These are phyloP conservation scores for Salvia hispanica DNA, from an alignment of 257 asterid genomes.

Conservation along the genomic window DNA sequence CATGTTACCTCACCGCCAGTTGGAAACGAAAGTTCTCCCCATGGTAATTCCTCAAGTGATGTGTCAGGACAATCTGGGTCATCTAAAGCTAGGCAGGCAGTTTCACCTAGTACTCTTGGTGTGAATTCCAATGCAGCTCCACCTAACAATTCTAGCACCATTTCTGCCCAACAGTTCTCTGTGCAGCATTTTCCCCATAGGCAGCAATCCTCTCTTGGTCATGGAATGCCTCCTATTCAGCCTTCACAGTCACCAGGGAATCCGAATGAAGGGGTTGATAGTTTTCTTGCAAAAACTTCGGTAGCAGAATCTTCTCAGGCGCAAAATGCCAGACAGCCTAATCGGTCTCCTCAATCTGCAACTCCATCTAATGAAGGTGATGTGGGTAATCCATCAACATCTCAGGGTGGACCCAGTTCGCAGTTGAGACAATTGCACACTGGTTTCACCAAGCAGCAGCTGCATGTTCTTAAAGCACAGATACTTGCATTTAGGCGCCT, in stretches of 20 bases:
- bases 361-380: constrained; percentile 68
- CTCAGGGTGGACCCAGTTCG: constrained; percentile 55
- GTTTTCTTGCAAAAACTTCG: constrained; percentile 49
- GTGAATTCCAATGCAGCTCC: constrained; percentile 47
- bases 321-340: constrained; percentile 56
- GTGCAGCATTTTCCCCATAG: constrained; percentile 70
- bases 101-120: constrained; percentile 58
- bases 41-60: constrained; percentile 78
- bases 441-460: constrained; percentile 93
- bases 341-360: constrained; percentile 57
- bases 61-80: constrained; percentile 79
- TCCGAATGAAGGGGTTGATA: constrained; percentile 69
- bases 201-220: constrained; percentile 59
- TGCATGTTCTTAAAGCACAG: constrained; percentile 95
- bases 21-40: constrained; percentile 80
- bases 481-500: constrained; percentile 97
- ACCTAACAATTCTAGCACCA: constrained; percentile 49
- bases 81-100: constrained; percentile 73
- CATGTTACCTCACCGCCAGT: constrained; percentile 65
- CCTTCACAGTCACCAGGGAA: constrained; percentile 53
- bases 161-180: constrained; percentile 62
- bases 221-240: constrained; percentile 65
- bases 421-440: constrained; percentile 50
- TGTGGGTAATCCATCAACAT: constrained; percentile 50
- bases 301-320: constrained; percentile 62